Percentiles rank a stretch among this genome's conserved stretches.
Conservation (phyloP, 1,139 yeast genomes). For the Yamadazyma jaroonii region DNA sequence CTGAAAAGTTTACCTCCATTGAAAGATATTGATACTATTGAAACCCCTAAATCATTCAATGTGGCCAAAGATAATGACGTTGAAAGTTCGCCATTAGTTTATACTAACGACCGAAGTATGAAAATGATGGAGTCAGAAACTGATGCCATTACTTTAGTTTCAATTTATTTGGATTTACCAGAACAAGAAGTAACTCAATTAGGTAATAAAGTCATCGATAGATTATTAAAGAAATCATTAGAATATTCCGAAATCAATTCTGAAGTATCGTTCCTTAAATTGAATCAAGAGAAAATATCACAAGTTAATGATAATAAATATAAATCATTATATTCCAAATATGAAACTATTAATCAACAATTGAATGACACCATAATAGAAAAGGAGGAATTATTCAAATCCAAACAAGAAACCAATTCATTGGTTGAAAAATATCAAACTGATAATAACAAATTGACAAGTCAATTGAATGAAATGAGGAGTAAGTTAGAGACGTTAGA, state of each 20-base stretch:
- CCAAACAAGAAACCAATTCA: conserved; percentile 16
- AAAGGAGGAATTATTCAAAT: conserved; percentile 22
- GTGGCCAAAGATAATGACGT: conserved; percentile 35
- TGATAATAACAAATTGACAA: conserved; percentile 23
- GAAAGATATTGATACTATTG: conserved; percentile 42
- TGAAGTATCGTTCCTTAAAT: conserved; percentile 48
- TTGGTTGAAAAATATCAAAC: conserved; percentile 14
- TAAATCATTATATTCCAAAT: conserved; percentile 24
- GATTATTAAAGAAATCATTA: conserved; percentile 41
- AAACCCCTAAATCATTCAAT: conserved; percentile 40
- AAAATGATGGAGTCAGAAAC: conserved; percentile 1
- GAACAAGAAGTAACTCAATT: conserved; percentile 18
- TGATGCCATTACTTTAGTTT: conserved; percentile 9
- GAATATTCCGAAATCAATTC: conserved; percentile 51
- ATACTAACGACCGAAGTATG: neutral
- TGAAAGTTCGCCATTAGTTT: conserved; percentile 23
- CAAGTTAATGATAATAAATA: conserved; percentile 27
- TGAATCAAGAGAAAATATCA: conserved; percentile 52
- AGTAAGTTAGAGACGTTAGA: conserved; percentile 14
- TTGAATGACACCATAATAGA: conserved; percentile 28
- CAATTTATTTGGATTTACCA: conserved; percentile 38
- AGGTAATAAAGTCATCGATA: conserved; percentile 23
- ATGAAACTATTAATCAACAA: conserved; percentile 21
- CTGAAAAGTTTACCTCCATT: conserved; percentile 43
- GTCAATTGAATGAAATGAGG: conserved; percentile 19